phyloP scores from a whole-genome alignment of 1,284 basidiomycete species.

The Rhodotorula sp. region DNA sequence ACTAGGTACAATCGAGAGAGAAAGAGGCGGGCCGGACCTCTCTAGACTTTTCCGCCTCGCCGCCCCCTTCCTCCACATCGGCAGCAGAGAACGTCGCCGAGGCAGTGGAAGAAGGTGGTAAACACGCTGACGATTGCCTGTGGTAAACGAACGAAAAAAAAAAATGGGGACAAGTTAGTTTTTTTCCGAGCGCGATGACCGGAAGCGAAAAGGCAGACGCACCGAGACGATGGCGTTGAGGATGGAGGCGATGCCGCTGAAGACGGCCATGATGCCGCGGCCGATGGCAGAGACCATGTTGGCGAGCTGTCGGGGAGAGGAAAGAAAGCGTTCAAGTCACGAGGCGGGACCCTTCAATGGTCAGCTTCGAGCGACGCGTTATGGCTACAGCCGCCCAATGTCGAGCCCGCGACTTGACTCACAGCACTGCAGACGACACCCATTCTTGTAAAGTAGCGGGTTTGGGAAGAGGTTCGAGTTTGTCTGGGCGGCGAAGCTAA shows the following conservation, averaged over 20 bases:
- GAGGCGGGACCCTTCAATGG: too few relatives aligned
- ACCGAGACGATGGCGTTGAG: conserved; percentile 20
- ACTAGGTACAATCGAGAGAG: not conserved
- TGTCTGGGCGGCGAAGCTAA: not conserved
- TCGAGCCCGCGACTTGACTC: not conserved
- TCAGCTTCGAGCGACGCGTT: not conserved
- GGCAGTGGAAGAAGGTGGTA: conserved; percentile 13
- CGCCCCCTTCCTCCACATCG: not conserved
- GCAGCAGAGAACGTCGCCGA: conserved; percentile 18
- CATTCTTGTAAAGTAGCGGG: not conserved
- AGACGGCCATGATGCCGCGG: conserved; percentile 10
- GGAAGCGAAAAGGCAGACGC: not conserved
- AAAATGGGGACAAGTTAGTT: not conserved
- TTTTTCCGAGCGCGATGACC: not conserved
- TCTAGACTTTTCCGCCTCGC: not conserved
- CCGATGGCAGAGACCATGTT: conserved; percentile 15
- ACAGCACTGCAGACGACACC: conserved; percentile 25
- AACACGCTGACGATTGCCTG: conserved; percentile 14
- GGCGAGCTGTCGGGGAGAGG: conserved; percentile 7
- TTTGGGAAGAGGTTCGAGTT: not conserved
- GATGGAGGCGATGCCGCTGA: conserved; percentile 10
- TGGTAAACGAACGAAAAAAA: too few relatives aligned
- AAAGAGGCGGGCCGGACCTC: not conserved
- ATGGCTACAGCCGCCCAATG: too few relatives aligned
- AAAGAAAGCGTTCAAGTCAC: not conserved